Evolutionary conservation across 1,284 basidiomycete species (phyloP), one percentile per base, ranked within the genome.

Genomic region (Puccinia novopanici): DNA sequence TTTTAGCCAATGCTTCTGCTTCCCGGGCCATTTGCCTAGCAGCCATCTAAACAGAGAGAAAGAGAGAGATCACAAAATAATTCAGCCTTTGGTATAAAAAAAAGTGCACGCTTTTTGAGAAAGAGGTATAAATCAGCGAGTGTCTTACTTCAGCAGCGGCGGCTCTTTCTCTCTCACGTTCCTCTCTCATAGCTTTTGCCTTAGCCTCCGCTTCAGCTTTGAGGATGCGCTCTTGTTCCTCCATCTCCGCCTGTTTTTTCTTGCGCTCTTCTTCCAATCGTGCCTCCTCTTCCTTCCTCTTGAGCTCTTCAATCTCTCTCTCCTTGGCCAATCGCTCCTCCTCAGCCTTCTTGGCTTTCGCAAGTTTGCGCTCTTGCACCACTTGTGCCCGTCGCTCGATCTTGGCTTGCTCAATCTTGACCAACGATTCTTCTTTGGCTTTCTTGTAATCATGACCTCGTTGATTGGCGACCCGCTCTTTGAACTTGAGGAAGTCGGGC

Each of bases 401-500:
- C 88, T 95, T 97, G 87, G 96, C 95, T 84, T 92, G 90, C 82
- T 91, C 91, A 83, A 95, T 91, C 89, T 92, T 93, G 85, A 87
- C 88, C 82, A 87, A 84, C 3, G 94, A 91, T 50, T 86, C 87
- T 75, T 89, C 89, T 83, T 89, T 87, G 83, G 88, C 90, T 85
- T 89, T 89, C 78, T 90, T 88, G 84, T 91, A 92, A 85, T 94
- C 92, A 71, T 90, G 90, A n/a, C 88, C 88, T 74, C 91, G 90
- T 87, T 90, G 90, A 59, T 88, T 87, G 74, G 91, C 87, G 78
- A 97, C 88, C 19, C 86, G 87, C 65, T 89, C 88, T 82, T 89
- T 89, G 77, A 91, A 88, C n/a, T 86, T 85, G 63, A 88, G 83
- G 84, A 91, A 98, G 84, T 97, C 95, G 30, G 87, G 88, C 86